Conservation (phyloP, 2,329 filamentous ascomycete species). For the Zymoseptoria brevis region DNA sequence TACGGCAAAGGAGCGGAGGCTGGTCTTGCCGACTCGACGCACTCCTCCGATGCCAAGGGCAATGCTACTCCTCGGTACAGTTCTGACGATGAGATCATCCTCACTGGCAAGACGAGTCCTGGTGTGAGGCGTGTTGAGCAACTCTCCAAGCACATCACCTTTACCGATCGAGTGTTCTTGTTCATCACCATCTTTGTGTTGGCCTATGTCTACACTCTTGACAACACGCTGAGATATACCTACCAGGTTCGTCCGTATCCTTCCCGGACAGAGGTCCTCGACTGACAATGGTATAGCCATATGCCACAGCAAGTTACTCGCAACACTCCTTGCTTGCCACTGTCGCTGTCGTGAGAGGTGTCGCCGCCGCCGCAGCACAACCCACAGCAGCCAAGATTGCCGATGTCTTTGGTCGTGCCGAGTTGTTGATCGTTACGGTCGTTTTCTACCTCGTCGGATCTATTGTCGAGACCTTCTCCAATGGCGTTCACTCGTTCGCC, state of each 20-base stretch:
- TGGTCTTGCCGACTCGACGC: background rate
- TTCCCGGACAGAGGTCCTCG: background rate
- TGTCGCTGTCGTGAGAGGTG: slow-evolving; percentile 50
- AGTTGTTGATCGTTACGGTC: slow-evolving; percentile 49
- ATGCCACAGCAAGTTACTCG: slow-evolving; percentile 46
- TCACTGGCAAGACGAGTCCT: slow-evolving; percentile 22
- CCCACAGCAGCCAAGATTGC: slow-evolving; percentile 52
- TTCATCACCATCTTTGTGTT: slow-evolving; percentile 56
- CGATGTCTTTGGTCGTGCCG: slow-evolving; percentile 50
- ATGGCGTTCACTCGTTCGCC: slow-evolving; percentile 47
- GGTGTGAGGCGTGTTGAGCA: slow-evolving; percentile 56
- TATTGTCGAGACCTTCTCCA: slow-evolving; percentile 41
- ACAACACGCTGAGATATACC: slow-evolving; percentile 48
- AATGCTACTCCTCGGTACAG: background rate
- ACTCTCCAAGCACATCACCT: slow-evolving; percentile 46
- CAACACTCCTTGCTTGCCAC: slow-evolving; percentile 52
- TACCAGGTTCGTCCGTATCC: slow-evolving; percentile 35
- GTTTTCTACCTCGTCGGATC: slow-evolving; percentile 52
- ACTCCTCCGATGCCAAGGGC: background rate
- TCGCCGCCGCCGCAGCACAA: slow-evolving; percentile 52
- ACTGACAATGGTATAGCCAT: slow-evolving; percentile 31
- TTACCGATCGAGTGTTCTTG: slow-evolving; percentile 47
- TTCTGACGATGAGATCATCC: background rate
- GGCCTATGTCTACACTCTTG: slow-evolving; percentile 56
- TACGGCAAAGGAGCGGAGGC: background rate